A percentile compares a stretch with the other conserved stretches of the same genome.
Conservation (phyloP, 2,329 filamentous ascomycete species). For the Alternaria incomplexa region DNA sequence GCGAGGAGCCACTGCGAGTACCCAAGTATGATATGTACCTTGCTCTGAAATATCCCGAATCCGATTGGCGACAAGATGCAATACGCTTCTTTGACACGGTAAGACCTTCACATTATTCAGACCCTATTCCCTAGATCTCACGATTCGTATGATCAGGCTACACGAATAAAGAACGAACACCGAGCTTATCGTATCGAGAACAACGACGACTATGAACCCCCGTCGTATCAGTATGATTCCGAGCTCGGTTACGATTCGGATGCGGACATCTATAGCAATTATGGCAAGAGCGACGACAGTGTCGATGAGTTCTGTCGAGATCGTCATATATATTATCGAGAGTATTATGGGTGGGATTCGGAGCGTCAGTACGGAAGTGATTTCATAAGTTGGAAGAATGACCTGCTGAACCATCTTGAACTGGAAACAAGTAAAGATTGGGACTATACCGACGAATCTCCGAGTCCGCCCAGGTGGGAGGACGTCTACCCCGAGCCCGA, state of each 20-base stretch:
- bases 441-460: too few species aligned
- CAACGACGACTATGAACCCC: not conserved
- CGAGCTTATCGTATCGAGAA: not conserved
- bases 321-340: too few species aligned
- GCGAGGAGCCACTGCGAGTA: too few species aligned
- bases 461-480: too few species aligned
- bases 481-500: too few species aligned
- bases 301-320: too few species aligned
- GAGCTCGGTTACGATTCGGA: too few species aligned
- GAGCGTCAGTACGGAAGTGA: not conserved
- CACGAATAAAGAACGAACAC: too few species aligned
- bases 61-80: not conserved
- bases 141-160: too few species aligned
- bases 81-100: not conserved
- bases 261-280: not conserved
- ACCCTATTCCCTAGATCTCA: not conserved
- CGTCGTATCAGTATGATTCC: too few species aligned
- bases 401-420: not conserved
- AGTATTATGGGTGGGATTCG: too few species aligned
- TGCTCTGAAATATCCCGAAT: not conserved
- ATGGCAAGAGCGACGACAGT: not conserved
- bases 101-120: not conserved
- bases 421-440: too few species aligned
- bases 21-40: not conserved
- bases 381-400: not conserved